Base-by-base conservation (phyloP, 73 alveolate genomes). In the Uronychia binucleata region DNA sequence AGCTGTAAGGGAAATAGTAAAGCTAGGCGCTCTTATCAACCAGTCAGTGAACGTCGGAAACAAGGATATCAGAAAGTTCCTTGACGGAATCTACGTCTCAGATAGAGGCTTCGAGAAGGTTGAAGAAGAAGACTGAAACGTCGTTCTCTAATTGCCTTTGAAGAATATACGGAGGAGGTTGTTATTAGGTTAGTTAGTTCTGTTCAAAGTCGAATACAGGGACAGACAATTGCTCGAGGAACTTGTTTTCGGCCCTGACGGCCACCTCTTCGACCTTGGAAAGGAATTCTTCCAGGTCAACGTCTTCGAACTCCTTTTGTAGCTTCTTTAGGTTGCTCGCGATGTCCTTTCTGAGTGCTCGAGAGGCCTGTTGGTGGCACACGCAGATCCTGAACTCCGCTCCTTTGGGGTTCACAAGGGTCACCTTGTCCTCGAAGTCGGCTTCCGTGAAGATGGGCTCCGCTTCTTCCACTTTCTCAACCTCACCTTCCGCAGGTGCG, bases 51-150 rank as follows among this genome's bases (percentile, higher is more conserved):
- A 86, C 33, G 96, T 96, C 92, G 96, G 96, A 84, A 89, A 94
- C 89, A 97, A 97, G 97, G 99, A 97, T 94, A 90, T 95, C 90
- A 97, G 98, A 94, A 93, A 97, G 94, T 97, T 97, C 97, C 85
- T 97, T 92, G 99, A 97, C 83, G 99, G 99, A 46, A 92, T 97
- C 96, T 95, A 97, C 91, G 98, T 97, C 81, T 81, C 94, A 81
- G 96, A 92, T 60, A 94, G 78, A 32, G 33, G 79, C n/a, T 59
- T 59, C 75, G 80, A 81, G 59, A 57, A 5, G 8, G 78, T 35
- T 0, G 88, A 81, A 13, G 81, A 81, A 13, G 5, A 19, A 46
- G 67, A n/a, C n/a, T n/a, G n/a, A n/a, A n/a, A n/a, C n/a, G n/a
- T n/a, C n/a, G n/a, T n/a, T n/a, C n/a, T n/a, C 67, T 46, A 46